Percentiles rank a stretch among this genome's conserved stretches.
phyloP scores from a whole-genome alignment of 192 early-diverging fungal genomes.

The Kappamyces sp. region DNA sequence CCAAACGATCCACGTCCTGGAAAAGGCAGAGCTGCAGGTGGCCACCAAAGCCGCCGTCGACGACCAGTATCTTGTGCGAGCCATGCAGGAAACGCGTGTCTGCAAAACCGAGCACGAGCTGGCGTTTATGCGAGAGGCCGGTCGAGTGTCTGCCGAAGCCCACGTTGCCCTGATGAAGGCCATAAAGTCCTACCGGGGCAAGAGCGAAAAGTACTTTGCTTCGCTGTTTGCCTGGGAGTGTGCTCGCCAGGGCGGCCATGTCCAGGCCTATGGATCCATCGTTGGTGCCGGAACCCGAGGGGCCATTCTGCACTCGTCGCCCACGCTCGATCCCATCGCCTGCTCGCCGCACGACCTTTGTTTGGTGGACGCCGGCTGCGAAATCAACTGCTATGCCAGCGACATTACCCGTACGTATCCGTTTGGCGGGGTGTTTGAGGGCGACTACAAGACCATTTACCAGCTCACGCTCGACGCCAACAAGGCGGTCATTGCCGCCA shows the following conservation, averaged over 20 bases:
- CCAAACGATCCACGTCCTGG: slow-evolving; percentile 37
- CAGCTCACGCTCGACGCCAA: slow-evolving; percentile 78
- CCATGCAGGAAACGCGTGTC: slow-evolving; percentile 72
- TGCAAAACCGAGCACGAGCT: slow-evolving; percentile 77
- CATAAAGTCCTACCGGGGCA: slow-evolving; percentile 41
- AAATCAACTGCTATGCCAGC: slow-evolving; percentile 71
- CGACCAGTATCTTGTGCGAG: slow-evolving; percentile 25
- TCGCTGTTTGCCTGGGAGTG: slow-evolving; percentile 73
- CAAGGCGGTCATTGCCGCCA: slow-evolving; percentile 57
- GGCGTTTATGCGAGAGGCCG: slow-evolving; percentile 69
- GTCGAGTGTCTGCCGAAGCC: slow-evolving; percentile 67
- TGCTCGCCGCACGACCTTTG: slow-evolving; percentile 12
- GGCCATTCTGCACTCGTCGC: slow-evolving; percentile 76
- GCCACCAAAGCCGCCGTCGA: slow-evolving; percentile 9
- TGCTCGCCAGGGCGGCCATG: slow-evolving; percentile 51
- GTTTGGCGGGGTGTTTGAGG: slow-evolving; percentile 64
- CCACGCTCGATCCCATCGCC: slow-evolving; percentile 57
- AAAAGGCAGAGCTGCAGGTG: slow-evolving; percentile 25
- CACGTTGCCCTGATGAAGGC: slow-evolving; percentile 73
- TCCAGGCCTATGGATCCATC: slow-evolving; percentile 83
- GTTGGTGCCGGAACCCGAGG: slow-evolving; percentile 72
- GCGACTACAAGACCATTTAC: slow-evolving; percentile 70
- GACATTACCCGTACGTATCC: slow-evolving; percentile 91
- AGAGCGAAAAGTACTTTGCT: slow-evolving; percentile 66
- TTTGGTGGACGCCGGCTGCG: slow-evolving; percentile 73